A percentile compares a stretch with the other conserved stretches of the same genome.
These are phyloP conservation scores for Penicillium canariense DNA, from an alignment of 495 filamentous ascomycete genomes.

Conservation along the genomic window DNA sequence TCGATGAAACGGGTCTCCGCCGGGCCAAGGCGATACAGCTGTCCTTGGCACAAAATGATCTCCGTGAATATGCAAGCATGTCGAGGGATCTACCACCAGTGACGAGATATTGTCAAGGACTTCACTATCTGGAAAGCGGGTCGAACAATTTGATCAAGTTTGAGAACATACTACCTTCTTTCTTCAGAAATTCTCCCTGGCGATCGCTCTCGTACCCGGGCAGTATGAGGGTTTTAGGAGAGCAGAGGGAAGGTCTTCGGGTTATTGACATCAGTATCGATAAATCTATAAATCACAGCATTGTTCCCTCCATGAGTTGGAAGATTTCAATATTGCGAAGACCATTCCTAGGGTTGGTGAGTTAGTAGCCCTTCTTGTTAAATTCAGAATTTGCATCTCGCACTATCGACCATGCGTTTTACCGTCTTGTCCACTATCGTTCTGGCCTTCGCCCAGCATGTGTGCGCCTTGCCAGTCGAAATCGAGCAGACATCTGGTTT, in stretches of 20 bases:
- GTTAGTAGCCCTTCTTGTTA: background rate
- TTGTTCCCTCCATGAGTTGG: background rate
- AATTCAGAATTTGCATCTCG: background rate
- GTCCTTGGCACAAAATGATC: background rate
- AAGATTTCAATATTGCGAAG: background rate
- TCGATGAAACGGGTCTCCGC: constrained; percentile 19
- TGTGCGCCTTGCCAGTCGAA: constrained; percentile 41
- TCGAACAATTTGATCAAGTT: background rate
- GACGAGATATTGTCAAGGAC: background rate
- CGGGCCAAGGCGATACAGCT: constrained; percentile 24
- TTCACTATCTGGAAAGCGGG: background rate
- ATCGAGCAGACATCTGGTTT: constrained; percentile 43
- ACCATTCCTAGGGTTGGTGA: background rate
- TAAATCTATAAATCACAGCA: constrained; percentile 6
- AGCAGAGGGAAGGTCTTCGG: background rate
- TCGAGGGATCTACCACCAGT: constrained; percentile 11
- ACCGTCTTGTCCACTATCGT: constrained; percentile 20
- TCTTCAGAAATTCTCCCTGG: background rate
- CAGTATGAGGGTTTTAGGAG: background rate
- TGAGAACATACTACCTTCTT: constrained; percentile 8
- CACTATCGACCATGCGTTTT: constrained; percentile 17
- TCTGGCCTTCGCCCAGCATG: constrained; percentile 45
- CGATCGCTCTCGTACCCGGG: background rate
- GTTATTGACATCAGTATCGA: background rate
- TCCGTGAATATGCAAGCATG: constrained; percentile 2